Conservation (phyloP, 1,139 yeast genomes). For the Hansenula sp. region DNA sequence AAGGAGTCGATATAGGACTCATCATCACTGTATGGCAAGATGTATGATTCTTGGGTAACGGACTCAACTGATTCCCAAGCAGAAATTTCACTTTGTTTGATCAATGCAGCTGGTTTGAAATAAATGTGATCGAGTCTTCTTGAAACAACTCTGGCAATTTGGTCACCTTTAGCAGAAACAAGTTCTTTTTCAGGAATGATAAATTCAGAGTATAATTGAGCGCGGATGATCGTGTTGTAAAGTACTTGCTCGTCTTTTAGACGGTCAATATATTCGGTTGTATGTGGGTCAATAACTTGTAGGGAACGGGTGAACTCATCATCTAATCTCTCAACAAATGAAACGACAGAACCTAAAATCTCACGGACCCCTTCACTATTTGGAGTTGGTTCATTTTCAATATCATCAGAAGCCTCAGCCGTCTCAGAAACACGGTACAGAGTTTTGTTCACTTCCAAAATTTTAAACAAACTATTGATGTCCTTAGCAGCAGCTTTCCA, state of each 20-base stretch:
- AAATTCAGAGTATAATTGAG: constrained; percentile 80
- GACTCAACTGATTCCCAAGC: constrained; percentile 61
- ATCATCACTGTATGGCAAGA: constrained; percentile 25
- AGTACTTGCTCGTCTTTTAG: constrained; percentile 81
- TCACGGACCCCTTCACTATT: constrained; percentile 64
- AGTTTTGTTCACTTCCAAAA: constrained; percentile 59
- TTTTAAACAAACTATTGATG: constrained; percentile 55
- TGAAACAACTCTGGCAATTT: constrained; percentile 70
- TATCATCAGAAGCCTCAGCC: constrained; percentile 74
- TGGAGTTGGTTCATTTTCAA: constrained; percentile 72
- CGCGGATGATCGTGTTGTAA: constrained; percentile 74
- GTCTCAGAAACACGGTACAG: constrained; percentile 73
- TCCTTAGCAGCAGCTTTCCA: constrained; percentile 76
- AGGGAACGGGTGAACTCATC: constrained; percentile 90
- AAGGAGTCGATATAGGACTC: constrained; percentile 46
- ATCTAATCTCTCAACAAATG: constrained; percentile 89
- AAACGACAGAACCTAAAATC: constrained; percentile 79
- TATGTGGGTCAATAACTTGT: constrained; percentile 90
- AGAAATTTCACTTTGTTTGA: constrained; percentile 60
- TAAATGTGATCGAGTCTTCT: constrained; percentile 92
- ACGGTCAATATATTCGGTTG: constrained; percentile 89
- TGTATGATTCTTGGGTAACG: constrained; percentile 17
- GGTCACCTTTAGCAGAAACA: constrained; percentile 42
- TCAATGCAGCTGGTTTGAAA: constrained; percentile 82
- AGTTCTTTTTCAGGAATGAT: constrained; percentile 45